Base-by-base conservation (phyloP, 2,329 filamentous ascomycete species). In the Cytospora schulzeri region DNA sequence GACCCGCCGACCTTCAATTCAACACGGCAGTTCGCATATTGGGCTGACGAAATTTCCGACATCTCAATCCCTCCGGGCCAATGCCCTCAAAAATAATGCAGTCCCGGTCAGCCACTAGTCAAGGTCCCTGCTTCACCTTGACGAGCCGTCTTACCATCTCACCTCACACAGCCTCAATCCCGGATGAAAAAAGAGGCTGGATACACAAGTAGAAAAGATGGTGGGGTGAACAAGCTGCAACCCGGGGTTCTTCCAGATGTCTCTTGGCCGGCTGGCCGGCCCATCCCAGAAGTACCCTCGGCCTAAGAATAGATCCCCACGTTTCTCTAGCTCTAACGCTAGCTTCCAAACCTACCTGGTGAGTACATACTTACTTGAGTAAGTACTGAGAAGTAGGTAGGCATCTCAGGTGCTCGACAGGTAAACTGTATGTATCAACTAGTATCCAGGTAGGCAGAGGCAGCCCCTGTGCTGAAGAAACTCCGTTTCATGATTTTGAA, bases 231-330 rank as follows among this genome's bases (percentile, higher is more conserved):
- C 52, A 51, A 56, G 52, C 60, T 62, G 60, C 59, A 61, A 55
- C 59, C 52, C 59, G 59, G 59, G 59, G 59, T 50, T 41, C 59
- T 56, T 35, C 33, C 33, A 35, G 33, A 35, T 35, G 6, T 11
- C 33, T 12, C 12, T 35, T 41, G 15, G 38, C 19, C 17, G 38
- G 38, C 38, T 7, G 29, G 52, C 38, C 48, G 60, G 60, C 55
- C 60, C 50, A 62, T 62, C 60, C 60, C 41, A n/a, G 19, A n/a
- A n/a, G 41, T n/a, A 7, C 9, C 11, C 45, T 62, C 52, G 26
- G 29, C 38, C 60, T 62, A 62, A 62, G 60, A 62, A 62, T 62
- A 62, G 60, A 53, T 56, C 60, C 60, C 60, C 60, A 62, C 60
- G 60, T 62, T 61, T 62, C 52, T 31, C 60, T 62, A 62, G 60